phyloP scores from a whole-genome alignment of 1,139 yeast genomes.

The Debaryomycetaceae sp. region DNA sequence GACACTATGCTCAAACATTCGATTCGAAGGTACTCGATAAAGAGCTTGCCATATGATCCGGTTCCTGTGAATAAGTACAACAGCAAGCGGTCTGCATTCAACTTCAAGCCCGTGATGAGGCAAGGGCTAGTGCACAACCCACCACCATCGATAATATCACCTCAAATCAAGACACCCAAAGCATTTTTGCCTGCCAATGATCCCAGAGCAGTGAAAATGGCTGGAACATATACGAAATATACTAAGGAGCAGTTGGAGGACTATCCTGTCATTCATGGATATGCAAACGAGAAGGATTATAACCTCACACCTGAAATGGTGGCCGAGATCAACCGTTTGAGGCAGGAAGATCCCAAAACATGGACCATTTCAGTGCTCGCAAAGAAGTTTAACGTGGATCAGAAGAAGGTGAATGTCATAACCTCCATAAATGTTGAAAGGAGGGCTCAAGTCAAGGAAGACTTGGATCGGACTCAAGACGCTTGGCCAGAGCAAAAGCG shows the following conservation, averaged over 20 bases:
- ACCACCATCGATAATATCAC: slow-evolving; percentile 24
- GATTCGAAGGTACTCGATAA: slow-evolving; percentile 13
- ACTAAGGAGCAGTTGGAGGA: slow-evolving; percentile 42
- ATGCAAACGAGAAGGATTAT: slow-evolving; percentile 46
- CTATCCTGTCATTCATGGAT: slow-evolving; percentile 51
- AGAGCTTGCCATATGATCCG: slow-evolving; percentile 28
- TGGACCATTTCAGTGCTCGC: slow-evolving; percentile 73
- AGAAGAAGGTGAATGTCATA: slow-evolving; percentile 25
- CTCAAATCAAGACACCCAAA: slow-evolving; percentile 54
- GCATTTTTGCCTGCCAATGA: slow-evolving; percentile 68
- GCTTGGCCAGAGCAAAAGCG: slow-evolving; percentile 8
- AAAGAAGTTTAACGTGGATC: slow-evolving; percentile 47
- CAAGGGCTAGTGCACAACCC: slow-evolving; percentile 41
- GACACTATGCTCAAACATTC: slow-evolving; percentile 7
- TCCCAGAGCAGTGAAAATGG: slow-evolving; percentile 44
- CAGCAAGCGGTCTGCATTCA: slow-evolving; percentile 36
- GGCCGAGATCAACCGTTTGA: slow-evolving; percentile 55
- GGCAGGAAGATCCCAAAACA: slow-evolving; percentile 56
- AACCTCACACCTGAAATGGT: slow-evolving; percentile 61
- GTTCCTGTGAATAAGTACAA: slow-evolving; percentile 39
- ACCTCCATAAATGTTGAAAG: slow-evolving; percentile 15
- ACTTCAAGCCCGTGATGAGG: slow-evolving; percentile 39
- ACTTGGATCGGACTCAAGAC: slow-evolving; percentile 13
- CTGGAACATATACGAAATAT: slow-evolving; percentile 19
- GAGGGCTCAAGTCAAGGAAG: slow-evolving; percentile 11